Base-by-base conservation (phyloP, 1,284 basidiomycete species). In the Ustilago xerochloae region DNA sequence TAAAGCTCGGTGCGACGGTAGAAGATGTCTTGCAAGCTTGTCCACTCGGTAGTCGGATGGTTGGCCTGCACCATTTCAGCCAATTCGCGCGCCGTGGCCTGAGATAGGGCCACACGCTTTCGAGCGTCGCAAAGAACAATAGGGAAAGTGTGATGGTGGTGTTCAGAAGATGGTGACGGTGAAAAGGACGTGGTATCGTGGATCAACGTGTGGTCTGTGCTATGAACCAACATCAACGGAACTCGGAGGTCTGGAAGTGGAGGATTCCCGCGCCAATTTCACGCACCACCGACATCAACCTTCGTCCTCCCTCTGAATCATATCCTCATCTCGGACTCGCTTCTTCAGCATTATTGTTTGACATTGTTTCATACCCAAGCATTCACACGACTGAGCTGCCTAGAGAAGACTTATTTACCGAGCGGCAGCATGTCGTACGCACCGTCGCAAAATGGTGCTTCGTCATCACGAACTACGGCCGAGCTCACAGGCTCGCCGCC, bases 1-100 rank as follows among this genome's bases (percentile, higher is more conserved):
- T 98, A 99, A 18, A 95, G 87, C 75, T 92, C 91, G 64, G 93
- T 90, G 55, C 91, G 87, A 36, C 88, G 85, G 72, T 88, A 88
- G 72, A 81, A 86, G 52, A 83, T 83, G 43, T 79, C 70, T 30
- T 79, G 78, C 16, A 83, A 68, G 32, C 67, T 68, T 32, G 78
- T 67, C 79, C 81, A 83, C 58, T 82, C 80, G 39, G 64, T 52
- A 28, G 75, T 78, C 12, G 78, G 78, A 35, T 79, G 77, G 22
- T 57, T 52, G 18, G 63, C 48, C 38, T 62, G 58, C 46, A 74
- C 71, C 71, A 74, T 74, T 6, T 35, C 22, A 24, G 35, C 29
- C 32, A 22, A 36, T 10, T 6, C 20, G 33, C 32, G 20, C 33
- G 33, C 41, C 7, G 8, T 20, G 13, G 15, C 8, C 20, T 12